Conservation (phyloP, 2,329 filamentous ascomycete species). For the Arthrobotrys megalospora region DNA sequence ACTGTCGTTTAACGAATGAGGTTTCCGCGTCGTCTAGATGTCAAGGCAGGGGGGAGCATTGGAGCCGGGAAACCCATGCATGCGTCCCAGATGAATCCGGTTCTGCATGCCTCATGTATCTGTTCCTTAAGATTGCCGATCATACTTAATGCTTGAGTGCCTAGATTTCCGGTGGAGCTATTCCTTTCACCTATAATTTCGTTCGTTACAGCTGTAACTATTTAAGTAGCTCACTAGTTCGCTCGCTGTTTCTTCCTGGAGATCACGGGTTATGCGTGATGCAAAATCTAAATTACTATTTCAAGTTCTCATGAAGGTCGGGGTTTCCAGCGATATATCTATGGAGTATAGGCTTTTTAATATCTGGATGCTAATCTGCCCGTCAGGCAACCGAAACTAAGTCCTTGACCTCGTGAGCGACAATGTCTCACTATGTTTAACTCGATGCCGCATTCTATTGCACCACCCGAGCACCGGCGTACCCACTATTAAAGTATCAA, state of each 20-base stretch:
- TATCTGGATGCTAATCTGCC: not conserved
- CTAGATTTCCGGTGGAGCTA: slow-evolving; percentile 9
- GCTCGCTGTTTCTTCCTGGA: slow-evolving; percentile 10
- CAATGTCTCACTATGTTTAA: not conserved
- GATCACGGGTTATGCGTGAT: slow-evolving; percentile 14
- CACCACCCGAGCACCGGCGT: not conserved
- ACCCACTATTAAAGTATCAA: not conserved
- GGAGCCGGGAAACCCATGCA: slow-evolving; percentile 55
- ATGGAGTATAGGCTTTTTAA: not conserved
- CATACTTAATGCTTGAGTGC: slow-evolving; percentile 21
- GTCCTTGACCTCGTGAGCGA: not conserved
- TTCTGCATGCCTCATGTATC: slow-evolving; percentile 42
- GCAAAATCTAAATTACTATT: slow-evolving; percentile 16
- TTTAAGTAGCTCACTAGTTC: slow-evolving; percentile 18
- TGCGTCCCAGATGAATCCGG: slow-evolving; percentile 36
- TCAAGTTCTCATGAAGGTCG: slow-evolving; percentile 1
- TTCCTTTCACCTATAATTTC: slow-evolving; percentile 19
- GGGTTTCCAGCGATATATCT: not conserved
- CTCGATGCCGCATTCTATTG: not conserved
- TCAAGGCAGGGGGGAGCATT: slow-evolving; percentile 28
- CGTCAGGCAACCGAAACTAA: slow-evolving; percentile 19
- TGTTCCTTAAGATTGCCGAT: slow-evolving; percentile 41
- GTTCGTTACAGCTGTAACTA: not conserved
- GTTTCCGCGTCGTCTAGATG: slow-evolving; percentile 31
- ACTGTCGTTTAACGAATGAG: slow-evolving; percentile 24